These are phyloP conservation scores for Colletotrichum sp. DNA, from an alignment of 2,329 filamentous ascomycete species.

Conservation along the genomic window DNA sequence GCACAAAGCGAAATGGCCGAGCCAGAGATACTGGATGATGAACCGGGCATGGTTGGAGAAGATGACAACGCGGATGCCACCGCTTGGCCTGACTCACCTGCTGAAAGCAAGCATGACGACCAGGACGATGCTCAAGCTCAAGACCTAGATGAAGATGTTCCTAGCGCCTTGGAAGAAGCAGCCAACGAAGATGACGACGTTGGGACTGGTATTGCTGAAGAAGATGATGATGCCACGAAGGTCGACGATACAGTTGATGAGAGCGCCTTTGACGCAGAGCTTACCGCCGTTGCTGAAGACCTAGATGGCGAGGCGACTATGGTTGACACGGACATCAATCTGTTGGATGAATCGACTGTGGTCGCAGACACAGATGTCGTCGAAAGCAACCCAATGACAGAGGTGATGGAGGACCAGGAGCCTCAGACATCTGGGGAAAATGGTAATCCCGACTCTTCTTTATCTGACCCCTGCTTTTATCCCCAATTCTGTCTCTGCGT, in stretches of 20 bases:
- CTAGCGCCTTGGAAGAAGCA: not conserved
- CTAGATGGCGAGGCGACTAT: constrained; percentile 4
- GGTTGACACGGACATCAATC: not conserved
- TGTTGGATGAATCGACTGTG: not conserved
- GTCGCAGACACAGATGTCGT: not conserved
- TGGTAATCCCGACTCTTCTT: constrained; percentile 14
- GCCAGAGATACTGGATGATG: constrained; percentile 22
- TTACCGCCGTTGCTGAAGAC: not conserved
- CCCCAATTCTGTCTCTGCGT: constrained; percentile 16
- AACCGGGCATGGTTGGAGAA: constrained; percentile 18
- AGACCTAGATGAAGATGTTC: not conserved
- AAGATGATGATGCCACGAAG: not conserved
- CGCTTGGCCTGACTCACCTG: constrained; percentile 7
- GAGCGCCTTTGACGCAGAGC: not conserved
- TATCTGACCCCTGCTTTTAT: constrained; percentile 1
- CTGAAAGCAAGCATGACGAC: not conserved
- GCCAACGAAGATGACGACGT: not conserved
- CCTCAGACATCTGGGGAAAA: not conserved
- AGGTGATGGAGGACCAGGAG: not conserved
- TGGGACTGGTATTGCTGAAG: not conserved
- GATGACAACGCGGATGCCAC: constrained; percentile 15
- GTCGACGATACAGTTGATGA: not conserved
- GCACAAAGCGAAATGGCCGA: constrained; percentile 23
- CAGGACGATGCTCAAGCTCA: constrained; percentile 1
- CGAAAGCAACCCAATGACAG: not conserved